phyloP scores from a whole-genome alignment of 805 yeast genomes.

The Spathaspora gorwiae region DNA sequence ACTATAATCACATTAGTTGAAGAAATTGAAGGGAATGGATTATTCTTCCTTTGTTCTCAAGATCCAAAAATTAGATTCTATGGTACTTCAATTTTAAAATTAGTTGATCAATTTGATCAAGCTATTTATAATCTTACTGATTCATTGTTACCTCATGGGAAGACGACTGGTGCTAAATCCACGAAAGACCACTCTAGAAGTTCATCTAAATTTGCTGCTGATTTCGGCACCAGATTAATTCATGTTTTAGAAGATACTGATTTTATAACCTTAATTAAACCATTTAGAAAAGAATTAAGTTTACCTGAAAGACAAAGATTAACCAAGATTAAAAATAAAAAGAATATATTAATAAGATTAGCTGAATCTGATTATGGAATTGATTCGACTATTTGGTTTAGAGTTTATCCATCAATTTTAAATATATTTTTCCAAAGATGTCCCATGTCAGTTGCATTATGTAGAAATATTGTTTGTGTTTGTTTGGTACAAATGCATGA shows the following conservation, averaged over 20 bases:
- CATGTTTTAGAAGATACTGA: slow-evolving; percentile 72
- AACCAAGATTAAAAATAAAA: slow-evolving; percentile 57
- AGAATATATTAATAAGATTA: slow-evolving; percentile 64
- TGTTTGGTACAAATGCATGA: slow-evolving; percentile 83
- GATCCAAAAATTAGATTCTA: slow-evolving; percentile 69
- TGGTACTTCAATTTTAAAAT: slow-evolving; percentile 69
- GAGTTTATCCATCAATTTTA: slow-evolving; percentile 74
- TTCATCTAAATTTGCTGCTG: slow-evolving; percentile 72
- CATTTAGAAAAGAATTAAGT: slow-evolving; percentile 48
- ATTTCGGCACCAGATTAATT: slow-evolving; percentile 69
- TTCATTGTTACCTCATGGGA: not conserved
- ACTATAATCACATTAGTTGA: slow-evolving; percentile 81
- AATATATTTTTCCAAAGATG: slow-evolving; percentile 70
- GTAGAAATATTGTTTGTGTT: slow-evolving; percentile 86
- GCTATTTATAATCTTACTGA: slow-evolving; percentile 58
- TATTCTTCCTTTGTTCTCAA: slow-evolving; percentile 86
- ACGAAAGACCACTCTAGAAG: slow-evolving; percentile 46
- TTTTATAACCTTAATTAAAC: slow-evolving; percentile 56
- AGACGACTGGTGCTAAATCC: not conserved
- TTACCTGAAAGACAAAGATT: slow-evolving; percentile 77
- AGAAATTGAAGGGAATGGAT: slow-evolving; percentile 93
- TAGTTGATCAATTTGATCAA: slow-evolving; percentile 84
- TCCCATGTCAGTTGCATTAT: slow-evolving; percentile 90
- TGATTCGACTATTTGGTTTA: slow-evolving; percentile 94
- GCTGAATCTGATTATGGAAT: slow-evolving; percentile 94